Evolutionary conservation across 257 asterid species (phyloP).

Genomic region (Solanum rostratum): DNA sequence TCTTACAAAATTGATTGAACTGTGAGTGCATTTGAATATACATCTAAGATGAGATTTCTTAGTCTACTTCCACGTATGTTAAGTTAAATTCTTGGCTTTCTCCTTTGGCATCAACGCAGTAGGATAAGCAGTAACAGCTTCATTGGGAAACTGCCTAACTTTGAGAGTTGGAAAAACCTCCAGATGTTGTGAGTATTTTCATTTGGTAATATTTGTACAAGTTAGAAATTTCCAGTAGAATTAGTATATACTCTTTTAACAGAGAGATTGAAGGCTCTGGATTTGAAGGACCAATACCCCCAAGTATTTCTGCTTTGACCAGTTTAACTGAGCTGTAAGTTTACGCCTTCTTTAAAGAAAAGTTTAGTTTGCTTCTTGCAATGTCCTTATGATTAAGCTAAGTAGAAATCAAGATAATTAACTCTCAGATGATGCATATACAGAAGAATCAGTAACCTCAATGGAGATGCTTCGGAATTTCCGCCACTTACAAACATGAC

Average conservation of each 20-base stretch:
- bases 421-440: background rate
- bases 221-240: background rate
- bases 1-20: slow-evolving; percentile 25
- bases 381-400: background rate
- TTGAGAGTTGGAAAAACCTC: slow-evolving; percentile 32
- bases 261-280: slow-evolving; percentile 60
- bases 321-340: slow-evolving; percentile 45
- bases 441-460: slow-evolving; percentile 54
- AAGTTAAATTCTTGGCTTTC: background rate
- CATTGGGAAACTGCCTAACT: slow-evolving; percentile 39
- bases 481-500: slow-evolving; percentile 32
- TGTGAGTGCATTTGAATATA: slow-evolving; percentile 19
- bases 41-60: background rate
- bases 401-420: background rate
- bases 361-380: background rate
- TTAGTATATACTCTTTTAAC: background rate
- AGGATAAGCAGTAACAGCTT: slow-evolving; percentile 48
- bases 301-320: slow-evolving; percentile 30
- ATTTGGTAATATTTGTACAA: background rate
- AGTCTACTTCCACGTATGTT: background rate
- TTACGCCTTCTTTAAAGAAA: background rate
- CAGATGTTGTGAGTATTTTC: slow-evolving; percentile 30
- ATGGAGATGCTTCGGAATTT: slow-evolving; percentile 34
- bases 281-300: slow-evolving; percentile 53
- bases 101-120: slow-evolving; percentile 13